Conservation (phyloP, 2,329 filamentous ascomycete species). For the Sporothrix protearum region DNA sequence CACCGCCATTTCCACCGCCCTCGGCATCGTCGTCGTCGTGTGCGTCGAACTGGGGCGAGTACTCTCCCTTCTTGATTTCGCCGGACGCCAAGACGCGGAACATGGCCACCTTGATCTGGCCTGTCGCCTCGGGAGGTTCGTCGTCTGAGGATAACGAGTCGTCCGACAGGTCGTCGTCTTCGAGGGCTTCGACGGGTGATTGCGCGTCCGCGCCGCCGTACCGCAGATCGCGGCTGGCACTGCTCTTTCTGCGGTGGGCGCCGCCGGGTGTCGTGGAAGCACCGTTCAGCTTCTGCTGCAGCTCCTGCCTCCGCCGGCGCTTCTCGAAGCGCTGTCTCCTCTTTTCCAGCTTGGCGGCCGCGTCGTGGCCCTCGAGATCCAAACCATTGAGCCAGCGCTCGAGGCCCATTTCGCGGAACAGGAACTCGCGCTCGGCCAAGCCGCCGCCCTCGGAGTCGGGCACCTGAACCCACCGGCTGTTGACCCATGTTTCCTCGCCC, state of each 20-base stretch:
- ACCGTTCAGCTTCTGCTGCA: slow-evolving; percentile 20
- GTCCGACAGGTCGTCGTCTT: slow-evolving; percentile 59
- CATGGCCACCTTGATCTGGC: slow-evolving; percentile 96
- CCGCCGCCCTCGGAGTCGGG: slow-evolving; percentile 88
- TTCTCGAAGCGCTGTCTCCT: slow-evolving; percentile 75
- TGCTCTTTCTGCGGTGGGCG: slow-evolving; percentile 41
- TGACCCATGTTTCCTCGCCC: slow-evolving; percentile 98
- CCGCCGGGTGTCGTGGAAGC: slow-evolving; percentile 31
- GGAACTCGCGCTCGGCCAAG: slow-evolving; percentile 90
- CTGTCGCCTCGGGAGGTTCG: slow-evolving; percentile 86
- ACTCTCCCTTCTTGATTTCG: slow-evolving; percentile 96
- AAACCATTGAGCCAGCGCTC: slow-evolving; percentile 96
- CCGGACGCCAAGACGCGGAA: slow-evolving; percentile 93
- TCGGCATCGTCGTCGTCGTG: slow-evolving; percentile 79
- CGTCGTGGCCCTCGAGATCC: slow-evolving; percentile 89
- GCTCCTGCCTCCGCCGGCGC: slow-evolving; percentile 61
- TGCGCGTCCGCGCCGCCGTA: slow-evolving; percentile 73
- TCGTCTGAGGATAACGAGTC: slow-evolving; percentile 74
- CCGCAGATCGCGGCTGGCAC: slow-evolving; percentile 54
- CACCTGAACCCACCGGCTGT: slow-evolving; percentile 94
- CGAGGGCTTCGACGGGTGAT: slow-evolving; percentile 66
- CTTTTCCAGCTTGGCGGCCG: slow-evolving; percentile 84
- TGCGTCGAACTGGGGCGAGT: slow-evolving; percentile 94
- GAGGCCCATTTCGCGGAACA: slow-evolving; percentile 93
- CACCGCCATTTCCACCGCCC: slow-evolving; percentile 46